Base-by-base conservation (phyloP, 257 asterid species). In the Solanum ahanhuiri region DNA sequence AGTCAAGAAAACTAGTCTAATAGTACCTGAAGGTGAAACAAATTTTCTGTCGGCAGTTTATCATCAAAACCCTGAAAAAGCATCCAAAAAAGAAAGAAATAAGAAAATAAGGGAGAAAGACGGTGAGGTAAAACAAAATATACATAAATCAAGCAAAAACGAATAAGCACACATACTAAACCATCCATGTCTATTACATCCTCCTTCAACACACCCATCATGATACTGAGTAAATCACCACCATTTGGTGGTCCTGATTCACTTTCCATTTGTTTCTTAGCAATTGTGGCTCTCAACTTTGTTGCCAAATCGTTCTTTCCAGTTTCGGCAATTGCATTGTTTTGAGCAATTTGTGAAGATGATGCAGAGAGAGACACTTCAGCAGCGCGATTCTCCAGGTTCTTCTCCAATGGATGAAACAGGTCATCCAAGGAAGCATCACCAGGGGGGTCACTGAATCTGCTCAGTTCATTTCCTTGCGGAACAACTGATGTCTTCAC, bases 161-260 rank as follows among this genome's bases (percentile, higher is more conserved):
- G 85, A 83, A 82, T 66, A 23, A 71, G 34, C 73, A 71, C 23
- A 71, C 91, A 85, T 92, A 97, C 98, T 94, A 97, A 90, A 88
- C 94, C 88, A 91, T 92, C 96, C 86, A 97, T 94, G 91, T 93
- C 98, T 86, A 94, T 94, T 81, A 90, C 98, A 92, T 97, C 99
- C 86, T 97, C 98, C 92, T 95, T 94, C 58, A 97, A 88, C 86
- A 94, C 99, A 86, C 96, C 98, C 95, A 95, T 95, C 98, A 97
- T 92, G 88, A 97, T 85, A 86, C 96, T 98, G 89, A 97, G 95
- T 87, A 97, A 90, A 86, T 95, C 98, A 1, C 94, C 92, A 64
- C 97, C 98, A 93, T 93, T 93, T 87, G 92, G 91, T 87, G 92
- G 96, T 23, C 92, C 91, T 57, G 97, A 88, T 91, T 92, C 99